phyloP scores from a whole-genome alignment of 225 moss, liverwort and hornwort species.

The Lunularia cruciata region DNA sequence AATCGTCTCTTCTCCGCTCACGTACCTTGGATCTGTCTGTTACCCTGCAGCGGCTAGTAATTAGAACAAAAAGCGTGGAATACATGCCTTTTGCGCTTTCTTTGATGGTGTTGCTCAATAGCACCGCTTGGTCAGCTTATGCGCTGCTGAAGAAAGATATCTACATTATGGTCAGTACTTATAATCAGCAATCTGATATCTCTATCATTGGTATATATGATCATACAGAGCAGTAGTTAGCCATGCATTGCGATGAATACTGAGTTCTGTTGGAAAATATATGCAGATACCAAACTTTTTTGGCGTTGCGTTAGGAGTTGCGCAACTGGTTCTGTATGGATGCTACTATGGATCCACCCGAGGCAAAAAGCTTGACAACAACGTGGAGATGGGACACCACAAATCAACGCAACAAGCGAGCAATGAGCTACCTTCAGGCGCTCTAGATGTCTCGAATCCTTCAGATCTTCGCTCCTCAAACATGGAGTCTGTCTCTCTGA shows the following conservation, averaged over 20 bases:
- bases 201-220: not conserved
- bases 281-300: constrained; percentile 20
- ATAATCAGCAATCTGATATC: not conserved
- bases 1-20: too few species aligned
- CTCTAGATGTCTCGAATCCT: not conserved
- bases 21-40: too few species aligned
- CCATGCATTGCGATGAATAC: too few species aligned
- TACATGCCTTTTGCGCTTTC: constrained; percentile 65
- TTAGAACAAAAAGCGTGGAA: constrained; percentile 55
- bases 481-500: not conserved
- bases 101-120: constrained; percentile 55
- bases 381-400: constrained; percentile 5
- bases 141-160: constrained; percentile 49
- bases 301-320: constrained; percentile 6
- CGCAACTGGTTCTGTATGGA: constrained; percentile 8
- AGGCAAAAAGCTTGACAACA: not conserved
- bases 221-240: not conserved
- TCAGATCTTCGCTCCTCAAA: constrained; percentile 4
- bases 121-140: constrained; percentile 53
- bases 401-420: constrained; percentile 3
- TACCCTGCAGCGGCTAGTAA: constrained; percentile 54
- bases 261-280: not conserved
- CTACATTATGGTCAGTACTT: constrained; percentile 51
- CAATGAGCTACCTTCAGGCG: not conserved
- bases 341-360: constrained; percentile 1